Evolutionary conservation across 441 rosid genomes (phyloP).

Genomic region (Gossypium lobatum): DNA sequence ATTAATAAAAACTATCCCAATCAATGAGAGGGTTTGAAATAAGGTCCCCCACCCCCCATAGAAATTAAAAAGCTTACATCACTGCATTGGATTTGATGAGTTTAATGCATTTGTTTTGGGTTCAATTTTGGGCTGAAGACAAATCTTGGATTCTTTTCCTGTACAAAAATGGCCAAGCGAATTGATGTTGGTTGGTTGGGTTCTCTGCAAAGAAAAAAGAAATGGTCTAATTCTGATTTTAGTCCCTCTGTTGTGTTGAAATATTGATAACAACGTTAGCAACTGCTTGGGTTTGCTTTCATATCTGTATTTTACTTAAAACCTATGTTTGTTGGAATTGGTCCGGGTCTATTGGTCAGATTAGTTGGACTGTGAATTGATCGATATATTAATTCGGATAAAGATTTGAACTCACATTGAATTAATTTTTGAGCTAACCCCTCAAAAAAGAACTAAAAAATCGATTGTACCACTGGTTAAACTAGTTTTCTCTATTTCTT

Average conservation of each 20-base stretch:
- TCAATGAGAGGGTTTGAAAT: not conserved
- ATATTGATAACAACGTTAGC: not conserved
- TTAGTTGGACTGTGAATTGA: too few species aligned
- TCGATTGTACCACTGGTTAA: too few species aligned
- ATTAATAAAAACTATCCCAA: not conserved
- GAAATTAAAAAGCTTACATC: not conserved
- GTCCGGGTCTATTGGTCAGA: too few species aligned
- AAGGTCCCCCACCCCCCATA: not conserved
- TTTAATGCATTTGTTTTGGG: not conserved
- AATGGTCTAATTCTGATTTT: not conserved
- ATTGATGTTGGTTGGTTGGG: not conserved
- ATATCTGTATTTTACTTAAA: not conserved
- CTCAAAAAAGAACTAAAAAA: too few species aligned
- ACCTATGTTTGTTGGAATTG: too few species aligned
- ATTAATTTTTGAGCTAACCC: too few species aligned
- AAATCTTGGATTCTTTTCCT: not conserved
- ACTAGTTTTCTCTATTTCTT: too few species aligned
- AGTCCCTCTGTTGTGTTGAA: not conserved
- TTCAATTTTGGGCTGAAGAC: not conserved
- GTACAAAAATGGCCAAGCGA: not conserved
- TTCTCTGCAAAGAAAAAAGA: not conserved
- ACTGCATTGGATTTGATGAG: not conserved
- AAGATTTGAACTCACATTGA: too few species aligned
- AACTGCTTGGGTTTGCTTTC: too few species aligned
- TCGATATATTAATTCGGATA: too few species aligned